phyloP scores from a whole-genome alignment of 768 basidiomycete genomes.

The Pseudohyphozyma bogoriensis region DNA sequence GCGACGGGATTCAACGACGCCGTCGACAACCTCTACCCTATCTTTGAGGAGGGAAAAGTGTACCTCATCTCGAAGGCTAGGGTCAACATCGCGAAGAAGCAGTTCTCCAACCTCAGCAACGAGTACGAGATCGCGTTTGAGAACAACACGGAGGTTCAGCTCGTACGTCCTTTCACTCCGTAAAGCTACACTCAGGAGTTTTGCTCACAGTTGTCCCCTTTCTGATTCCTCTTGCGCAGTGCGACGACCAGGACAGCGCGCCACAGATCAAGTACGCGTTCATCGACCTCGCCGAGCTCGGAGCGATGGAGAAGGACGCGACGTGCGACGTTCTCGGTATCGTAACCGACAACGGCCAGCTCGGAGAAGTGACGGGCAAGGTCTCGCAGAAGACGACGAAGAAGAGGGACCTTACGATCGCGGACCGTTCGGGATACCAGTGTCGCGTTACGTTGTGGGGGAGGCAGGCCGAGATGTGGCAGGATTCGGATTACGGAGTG shows the following conservation, averaged over 20 bases:
- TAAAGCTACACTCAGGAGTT: neutral
- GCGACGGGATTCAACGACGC: constrained; percentile 82
- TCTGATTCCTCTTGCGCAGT: constrained; percentile 46
- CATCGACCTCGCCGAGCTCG: constrained; percentile 53
- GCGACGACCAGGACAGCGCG: constrained; percentile 61
- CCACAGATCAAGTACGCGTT: constrained; percentile 82
- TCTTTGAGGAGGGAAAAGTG: constrained; percentile 80
- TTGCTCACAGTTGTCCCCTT: neutral
- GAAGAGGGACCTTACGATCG: constrained; percentile 81
- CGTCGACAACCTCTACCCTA: constrained; percentile 73
- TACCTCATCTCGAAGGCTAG: constrained; percentile 83
- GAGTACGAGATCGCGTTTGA: constrained; percentile 91
- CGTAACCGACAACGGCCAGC: constrained; percentile 63
- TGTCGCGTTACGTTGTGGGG: constrained; percentile 91
- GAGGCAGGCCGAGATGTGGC: constrained; percentile 66
- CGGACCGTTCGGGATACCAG: constrained; percentile 67
- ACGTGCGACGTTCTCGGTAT: constrained; percentile 74
- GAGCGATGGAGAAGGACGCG: constrained; percentile 62
- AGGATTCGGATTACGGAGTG: constrained; percentile 42
- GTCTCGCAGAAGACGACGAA: constrained; percentile 64
- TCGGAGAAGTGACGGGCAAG: constrained; percentile 65
- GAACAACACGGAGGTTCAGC: constrained; percentile 69
- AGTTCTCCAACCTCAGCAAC: constrained; percentile 78
- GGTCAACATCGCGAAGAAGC: constrained; percentile 92
- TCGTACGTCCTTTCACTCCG: constrained; percentile 43